Evolutionary conservation across 306 rosid species (phyloP).

Genomic region (Vigna hirtella): DNA sequence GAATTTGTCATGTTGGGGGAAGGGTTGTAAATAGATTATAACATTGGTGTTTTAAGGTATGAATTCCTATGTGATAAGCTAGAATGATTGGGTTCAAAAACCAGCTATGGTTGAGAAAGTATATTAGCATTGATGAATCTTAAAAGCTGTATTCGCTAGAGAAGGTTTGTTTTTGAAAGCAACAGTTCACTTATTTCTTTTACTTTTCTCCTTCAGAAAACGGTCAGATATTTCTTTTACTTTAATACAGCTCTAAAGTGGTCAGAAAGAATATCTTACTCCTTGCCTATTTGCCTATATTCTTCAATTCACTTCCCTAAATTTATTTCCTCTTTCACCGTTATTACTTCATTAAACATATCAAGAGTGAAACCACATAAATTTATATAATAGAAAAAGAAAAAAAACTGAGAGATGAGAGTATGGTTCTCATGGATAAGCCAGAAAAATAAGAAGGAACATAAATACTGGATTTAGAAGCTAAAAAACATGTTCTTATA

Average conservation of each 20-base stretch:
- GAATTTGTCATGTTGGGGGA: neutral
- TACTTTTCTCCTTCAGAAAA: constrained; percentile 23
- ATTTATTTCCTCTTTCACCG: neutral
- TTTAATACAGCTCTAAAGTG: constrained; percentile 57
- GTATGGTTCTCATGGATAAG: too few species aligned
- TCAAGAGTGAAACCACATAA: neutral
- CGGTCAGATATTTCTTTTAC: constrained; percentile 51
- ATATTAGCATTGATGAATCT: constrained; percentile 13
- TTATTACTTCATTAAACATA: constrained; percentile 4
- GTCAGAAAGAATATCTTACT: constrained; percentile 42
- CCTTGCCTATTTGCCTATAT: neutral
- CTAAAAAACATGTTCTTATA: too few species aligned
- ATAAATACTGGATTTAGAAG: too few species aligned
- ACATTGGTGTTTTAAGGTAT: constrained; percentile 10
- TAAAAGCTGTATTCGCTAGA: constrained; percentile 48
- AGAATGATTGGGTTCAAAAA: constrained; percentile 14
- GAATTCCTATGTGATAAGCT: neutral
- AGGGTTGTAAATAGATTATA: neutral
- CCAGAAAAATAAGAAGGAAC: too few species aligned
- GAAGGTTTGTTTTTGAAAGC: constrained; percentile 56
- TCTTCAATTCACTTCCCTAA: constrained; percentile 18
- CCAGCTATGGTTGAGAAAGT: neutral
- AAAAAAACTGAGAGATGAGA: neutral
- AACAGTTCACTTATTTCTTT: constrained; percentile 42
- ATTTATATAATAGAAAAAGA: constrained; percentile 25